Evolutionary conservation across 345 rosid species (phyloP).

Genomic region (Physaria fendleri): DNA sequence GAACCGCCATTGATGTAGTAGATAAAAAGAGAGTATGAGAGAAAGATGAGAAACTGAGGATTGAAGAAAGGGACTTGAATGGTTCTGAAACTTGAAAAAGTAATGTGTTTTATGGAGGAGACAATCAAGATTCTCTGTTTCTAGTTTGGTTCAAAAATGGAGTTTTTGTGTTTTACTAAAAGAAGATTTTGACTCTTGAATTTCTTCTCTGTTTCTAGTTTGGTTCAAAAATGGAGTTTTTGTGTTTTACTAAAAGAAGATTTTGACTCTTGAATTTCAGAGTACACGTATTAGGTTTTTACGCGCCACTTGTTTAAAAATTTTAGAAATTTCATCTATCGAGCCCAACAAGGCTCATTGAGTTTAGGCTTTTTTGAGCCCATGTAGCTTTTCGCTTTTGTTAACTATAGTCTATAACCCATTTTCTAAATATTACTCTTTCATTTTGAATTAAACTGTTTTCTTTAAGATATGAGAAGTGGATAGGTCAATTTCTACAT

Average conservation of each 20-base stretch:
- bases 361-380: background rate
- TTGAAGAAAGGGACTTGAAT: background rate
- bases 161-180: background rate
- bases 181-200: constrained; percentile 6
- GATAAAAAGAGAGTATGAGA: background rate
- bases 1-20: constrained; percentile 20
- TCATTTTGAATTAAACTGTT: background rate
- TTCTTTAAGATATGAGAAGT: background rate
- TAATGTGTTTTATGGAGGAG: constrained; percentile 28
- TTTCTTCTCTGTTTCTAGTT: background rate
- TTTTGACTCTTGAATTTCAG: constrained; percentile 1
- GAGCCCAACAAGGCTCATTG: background rate
- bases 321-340: background rate
- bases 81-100: background rate
- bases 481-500: constrained; percentile 9
- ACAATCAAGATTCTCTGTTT: constrained; percentile 1
- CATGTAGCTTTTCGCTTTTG: too few species aligned
- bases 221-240: constrained; percentile 10
- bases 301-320: constrained; percentile 22
- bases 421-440: background rate
- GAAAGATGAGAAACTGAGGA: background rate
- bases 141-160: constrained; percentile 16
- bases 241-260: background rate
- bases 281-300: background rate
- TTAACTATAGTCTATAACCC: too few species aligned